These are phyloP conservation scores for Saprolegnia parasitica DNA, from an alignment of 352 stramenopile species.

Conservation along the genomic window DNA sequence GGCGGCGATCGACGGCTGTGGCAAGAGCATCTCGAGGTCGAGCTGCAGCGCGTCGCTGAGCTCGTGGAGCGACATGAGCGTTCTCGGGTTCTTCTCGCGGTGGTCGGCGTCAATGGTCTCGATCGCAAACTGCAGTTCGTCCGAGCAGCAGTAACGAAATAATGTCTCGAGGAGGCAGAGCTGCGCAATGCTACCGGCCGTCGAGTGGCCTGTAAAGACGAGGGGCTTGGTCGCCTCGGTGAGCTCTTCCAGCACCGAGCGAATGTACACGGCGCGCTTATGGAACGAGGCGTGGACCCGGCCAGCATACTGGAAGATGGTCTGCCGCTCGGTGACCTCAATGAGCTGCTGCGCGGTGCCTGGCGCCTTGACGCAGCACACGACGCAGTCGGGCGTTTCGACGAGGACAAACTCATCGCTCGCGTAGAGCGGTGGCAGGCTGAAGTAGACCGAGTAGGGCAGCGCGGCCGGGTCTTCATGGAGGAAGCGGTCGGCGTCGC, in stretches of 20 bases:
- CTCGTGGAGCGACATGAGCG: constrained; percentile 18
- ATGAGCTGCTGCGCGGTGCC: constrained; percentile 56
- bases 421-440: constrained; percentile 43
- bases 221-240: constrained; percentile 53
- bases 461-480: constrained; percentile 59
- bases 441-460: constrained; percentile 54
- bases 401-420: constrained; percentile 49
- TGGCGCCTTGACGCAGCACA: constrained; percentile 67
- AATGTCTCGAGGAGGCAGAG: constrained; percentile 69
- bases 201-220: constrained; percentile 76
- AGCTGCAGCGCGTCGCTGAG: background rate
- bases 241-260: constrained; percentile 46
- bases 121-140: constrained; percentile 41
- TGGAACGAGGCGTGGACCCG: constrained; percentile 76
- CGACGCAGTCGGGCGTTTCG: constrained; percentile 51
- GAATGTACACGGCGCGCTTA: constrained; percentile 56
- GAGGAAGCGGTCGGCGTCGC: constrained; percentile 24
- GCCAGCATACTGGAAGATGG: constrained; percentile 64
- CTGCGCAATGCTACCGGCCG: constrained; percentile 75
- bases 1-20: constrained; percentile 31
- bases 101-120: constrained; percentile 61
- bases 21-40: constrained; percentile 19
- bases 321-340: constrained; percentile 60
- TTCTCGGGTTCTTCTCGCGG: constrained; percentile 30
- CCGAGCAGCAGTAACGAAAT: constrained; percentile 51